Evolutionary conservation across 257 asterid genomes (phyloP).

Genomic region (Rhazya stricta): DNA sequence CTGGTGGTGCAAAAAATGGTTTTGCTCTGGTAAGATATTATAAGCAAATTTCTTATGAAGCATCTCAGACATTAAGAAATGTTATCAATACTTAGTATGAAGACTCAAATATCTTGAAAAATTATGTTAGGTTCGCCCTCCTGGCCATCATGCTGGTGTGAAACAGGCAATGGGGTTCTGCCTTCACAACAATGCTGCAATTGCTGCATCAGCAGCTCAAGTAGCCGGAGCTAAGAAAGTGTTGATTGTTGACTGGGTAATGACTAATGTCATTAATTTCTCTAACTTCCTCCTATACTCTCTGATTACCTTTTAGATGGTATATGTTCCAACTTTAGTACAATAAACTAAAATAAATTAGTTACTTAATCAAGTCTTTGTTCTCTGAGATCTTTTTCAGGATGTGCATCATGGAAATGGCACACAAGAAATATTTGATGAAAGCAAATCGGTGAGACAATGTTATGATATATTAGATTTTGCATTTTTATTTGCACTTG

Average conservation of each 20-base stretch:
- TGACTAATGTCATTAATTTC: background rate
- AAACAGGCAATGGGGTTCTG: conserved; percentile 97
- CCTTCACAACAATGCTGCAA: conserved; percentile 97
- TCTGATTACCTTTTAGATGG: background rate
- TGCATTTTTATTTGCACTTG: background rate
- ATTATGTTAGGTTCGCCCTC: conserved; percentile 87
- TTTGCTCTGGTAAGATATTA: conserved; percentile 78
- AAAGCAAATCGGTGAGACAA: conserved; percentile 68
- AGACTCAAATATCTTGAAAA: conserved; percentile 11
- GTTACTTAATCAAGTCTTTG: conserved; percentile 1
- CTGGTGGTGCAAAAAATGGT: conserved; percentile 84
- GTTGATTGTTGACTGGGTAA: conserved; percentile 95
- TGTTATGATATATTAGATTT: background rate
- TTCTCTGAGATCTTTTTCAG: conserved; percentile 37
- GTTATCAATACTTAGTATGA: conserved; percentile 15
- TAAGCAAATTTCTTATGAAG: background rate
- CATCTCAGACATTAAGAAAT: conserved; percentile 9
- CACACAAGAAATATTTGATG: conserved; percentile 94
- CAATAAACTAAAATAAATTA: background rate
- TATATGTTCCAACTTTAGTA: background rate
- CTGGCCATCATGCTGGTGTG: conserved; percentile 99
- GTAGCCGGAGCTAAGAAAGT: conserved; percentile 91
- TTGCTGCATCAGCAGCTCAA: conserved; percentile 93
- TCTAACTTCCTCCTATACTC: background rate
- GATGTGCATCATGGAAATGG: conserved; percentile 99